These are phyloP conservation scores for Erigeron canadensis DNA, from an alignment of 129 eudicot genomes.

Conservation along the genomic window DNA sequence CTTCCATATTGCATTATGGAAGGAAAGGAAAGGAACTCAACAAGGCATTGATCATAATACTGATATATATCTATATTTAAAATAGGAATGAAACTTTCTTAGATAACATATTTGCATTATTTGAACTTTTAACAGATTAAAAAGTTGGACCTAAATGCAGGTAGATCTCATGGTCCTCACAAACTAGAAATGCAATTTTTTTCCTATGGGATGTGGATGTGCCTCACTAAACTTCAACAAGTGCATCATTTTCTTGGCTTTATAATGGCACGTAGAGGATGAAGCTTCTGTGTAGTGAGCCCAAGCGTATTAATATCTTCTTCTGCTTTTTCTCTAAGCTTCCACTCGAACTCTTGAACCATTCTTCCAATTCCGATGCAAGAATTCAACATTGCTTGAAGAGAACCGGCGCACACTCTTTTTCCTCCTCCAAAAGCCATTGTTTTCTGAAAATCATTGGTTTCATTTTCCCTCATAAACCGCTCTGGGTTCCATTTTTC, in stretches of 20 bases:
- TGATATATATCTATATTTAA: background rate
- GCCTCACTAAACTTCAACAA: background rate
- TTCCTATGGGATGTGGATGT: background rate
- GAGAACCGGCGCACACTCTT: slow-evolving; percentile 60
- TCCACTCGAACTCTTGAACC: slow-evolving; percentile 44
- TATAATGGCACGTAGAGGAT: slow-evolving; percentile 28
- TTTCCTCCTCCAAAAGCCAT: slow-evolving; percentile 71
- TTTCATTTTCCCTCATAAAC: slow-evolving; percentile 50
- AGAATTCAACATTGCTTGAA: slow-evolving; percentile 40
- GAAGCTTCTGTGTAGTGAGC: slow-evolving; percentile 37
- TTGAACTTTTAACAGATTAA: no score
- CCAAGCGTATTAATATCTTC: slow-evolving; percentile 33
- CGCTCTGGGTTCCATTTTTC: slow-evolving; percentile 86
- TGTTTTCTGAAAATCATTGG: slow-evolving; percentile 54
- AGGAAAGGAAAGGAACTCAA: no score
- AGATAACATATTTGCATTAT: no score
- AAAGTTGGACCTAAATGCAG: no score
- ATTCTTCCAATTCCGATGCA: slow-evolving; percentile 39
- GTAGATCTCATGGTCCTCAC: background rate
- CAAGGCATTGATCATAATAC: no score
- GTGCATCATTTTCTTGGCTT: slow-evolving; percentile 29
- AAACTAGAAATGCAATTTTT: background rate
- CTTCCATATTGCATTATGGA: no score
- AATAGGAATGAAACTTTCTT: no score
- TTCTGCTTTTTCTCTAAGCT: slow-evolving; percentile 17